phyloP scores from a whole-genome alignment of 2,329 filamentous ascomycete species.

The Aspergillus sp. region DNA sequence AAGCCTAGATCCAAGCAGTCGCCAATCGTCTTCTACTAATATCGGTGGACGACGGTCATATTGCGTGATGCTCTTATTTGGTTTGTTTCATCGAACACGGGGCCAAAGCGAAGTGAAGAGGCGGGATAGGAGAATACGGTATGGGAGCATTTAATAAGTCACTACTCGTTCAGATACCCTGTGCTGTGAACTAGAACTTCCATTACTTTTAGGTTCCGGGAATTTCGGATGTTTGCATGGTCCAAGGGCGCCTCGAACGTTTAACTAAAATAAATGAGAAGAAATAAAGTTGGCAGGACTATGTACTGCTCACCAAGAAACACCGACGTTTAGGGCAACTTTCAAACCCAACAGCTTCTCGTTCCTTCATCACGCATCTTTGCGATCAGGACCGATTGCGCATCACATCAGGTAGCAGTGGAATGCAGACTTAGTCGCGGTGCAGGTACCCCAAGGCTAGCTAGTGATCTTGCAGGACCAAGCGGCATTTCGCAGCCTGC shows the following conservation, averaged over 20 bases:
- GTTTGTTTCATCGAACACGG: constrained; percentile 3
- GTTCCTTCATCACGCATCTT: constrained; percentile 10
- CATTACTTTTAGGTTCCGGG: constrained; percentile 1
- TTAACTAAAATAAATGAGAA: constrained; percentile 12
- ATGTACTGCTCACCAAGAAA: constrained; percentile 15
- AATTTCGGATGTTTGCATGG: constrained; percentile 12
- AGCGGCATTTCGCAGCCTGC: constrained; percentile 21
- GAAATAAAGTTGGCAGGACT: constrained; percentile 15
- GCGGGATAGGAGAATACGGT: constrained; percentile 1
- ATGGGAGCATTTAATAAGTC: constrained; percentile 6
- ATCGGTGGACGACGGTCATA: constrained; percentile 6
- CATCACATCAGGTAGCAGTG: constrained; percentile 20
- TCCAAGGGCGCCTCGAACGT: constrained; percentile 8
- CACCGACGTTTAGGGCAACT: constrained; percentile 2
- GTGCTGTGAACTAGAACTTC: constrained; percentile 18
- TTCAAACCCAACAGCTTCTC: constrained; percentile 6
- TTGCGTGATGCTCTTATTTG: not conserved
- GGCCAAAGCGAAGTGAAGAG: not conserved
- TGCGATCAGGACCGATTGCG: constrained; percentile 10
- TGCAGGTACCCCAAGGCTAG: constrained; percentile 18
- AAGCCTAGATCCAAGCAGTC: not conserved
- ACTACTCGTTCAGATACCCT: constrained; percentile 12
- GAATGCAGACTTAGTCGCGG: constrained; percentile 16
- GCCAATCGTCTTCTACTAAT: constrained; percentile 2
- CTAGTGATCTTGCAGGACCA: constrained; percentile 21